Percentiles rank a stretch among this genome's conserved stretches.
Evolutionary conservation across 2,329 filamentous ascomycete genomes (phyloP).

Genomic region (Phaeosphaeriaceae sp.): DNA sequence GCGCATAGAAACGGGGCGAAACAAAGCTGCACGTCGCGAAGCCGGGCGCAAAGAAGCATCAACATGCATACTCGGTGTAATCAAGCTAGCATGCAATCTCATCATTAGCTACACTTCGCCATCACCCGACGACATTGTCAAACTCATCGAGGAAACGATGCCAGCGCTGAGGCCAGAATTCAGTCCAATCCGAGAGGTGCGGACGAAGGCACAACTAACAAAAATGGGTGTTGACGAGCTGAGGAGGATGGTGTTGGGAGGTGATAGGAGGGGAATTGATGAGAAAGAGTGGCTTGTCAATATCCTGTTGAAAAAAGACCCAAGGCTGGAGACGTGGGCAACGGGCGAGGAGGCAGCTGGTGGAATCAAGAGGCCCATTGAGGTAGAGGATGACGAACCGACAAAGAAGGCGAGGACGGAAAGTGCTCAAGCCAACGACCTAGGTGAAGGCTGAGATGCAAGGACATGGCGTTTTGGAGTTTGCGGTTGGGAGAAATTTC

Average conservation of each 20-base stretch:
- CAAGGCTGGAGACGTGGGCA: not conserved
- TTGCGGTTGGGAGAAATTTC: no score
- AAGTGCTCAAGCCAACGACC: no score
- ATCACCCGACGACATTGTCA: constrained; percentile 1
- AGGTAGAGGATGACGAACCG: not conserved
- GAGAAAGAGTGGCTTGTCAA: constrained; percentile 11
- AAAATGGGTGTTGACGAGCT: constrained; percentile 2
- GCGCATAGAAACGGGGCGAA: constrained; percentile 1
- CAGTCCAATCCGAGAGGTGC: constrained; percentile 1
- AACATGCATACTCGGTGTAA: not conserved
- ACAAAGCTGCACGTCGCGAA: no score
- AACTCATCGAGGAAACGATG: not conserved
- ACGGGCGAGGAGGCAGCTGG: not conserved
- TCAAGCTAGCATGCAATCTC: constrained; percentile 7
- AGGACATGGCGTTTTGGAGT: no score
- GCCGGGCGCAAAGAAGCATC: not conserved
- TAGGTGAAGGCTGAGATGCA: no score
- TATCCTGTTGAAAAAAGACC: constrained; percentile 7
- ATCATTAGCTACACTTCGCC: constrained; percentile 4
- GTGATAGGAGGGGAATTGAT: not conserved
- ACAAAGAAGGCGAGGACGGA: not conserved
- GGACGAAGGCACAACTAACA: constrained; percentile 2
- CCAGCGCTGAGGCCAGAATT: not conserved
- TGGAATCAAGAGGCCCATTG: not conserved
- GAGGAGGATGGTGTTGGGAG: constrained; percentile 4